Conservation (phyloP, 495 filamentous ascomycete genomes). For the Penicillium atrosanguineum region DNA sequence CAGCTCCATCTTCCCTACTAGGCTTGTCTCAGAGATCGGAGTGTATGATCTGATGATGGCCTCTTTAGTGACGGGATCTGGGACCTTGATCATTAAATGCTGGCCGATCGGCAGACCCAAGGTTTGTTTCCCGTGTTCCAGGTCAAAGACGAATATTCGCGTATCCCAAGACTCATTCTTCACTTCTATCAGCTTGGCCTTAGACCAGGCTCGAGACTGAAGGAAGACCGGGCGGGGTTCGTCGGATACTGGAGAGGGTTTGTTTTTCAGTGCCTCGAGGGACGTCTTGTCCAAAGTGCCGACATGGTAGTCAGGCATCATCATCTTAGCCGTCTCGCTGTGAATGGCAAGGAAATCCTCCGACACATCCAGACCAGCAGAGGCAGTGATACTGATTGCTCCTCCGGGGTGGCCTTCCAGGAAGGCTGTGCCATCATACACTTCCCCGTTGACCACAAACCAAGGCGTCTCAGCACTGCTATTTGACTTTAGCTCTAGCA, state of each 20-base stretch:
- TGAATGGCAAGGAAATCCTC: slow-evolving; percentile 96
- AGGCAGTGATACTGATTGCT: slow-evolving; percentile 80
- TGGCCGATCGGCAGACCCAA: slow-evolving; percentile 85
- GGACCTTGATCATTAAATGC: slow-evolving; percentile 83
- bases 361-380: slow-evolving; percentile 79
- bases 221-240: slow-evolving; percentile 63
- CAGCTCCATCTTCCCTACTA: slow-evolving; percentile 65
- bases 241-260: slow-evolving; percentile 19
- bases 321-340: slow-evolving; percentile 85
- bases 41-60: slow-evolving; percentile 87
- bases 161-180: slow-evolving; percentile 74
- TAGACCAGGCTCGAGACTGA: slow-evolving; percentile 67
- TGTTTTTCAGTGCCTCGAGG: slow-evolving; percentile 45
- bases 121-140: slow-evolving; percentile 68
- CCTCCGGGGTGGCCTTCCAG: slow-evolving; percentile 87
- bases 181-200: slow-evolving; percentile 64
- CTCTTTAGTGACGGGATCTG: slow-evolving; percentile 62
- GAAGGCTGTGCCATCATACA: slow-evolving; percentile 86
- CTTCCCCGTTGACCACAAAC: slow-evolving; percentile 91
- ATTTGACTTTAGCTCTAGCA: slow-evolving; percentile 73
- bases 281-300: slow-evolving; percentile 67
- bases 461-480: slow-evolving; percentile 68
- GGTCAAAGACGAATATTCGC: slow-evolving; percentile 75
- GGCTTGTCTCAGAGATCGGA: slow-evolving; percentile 65
- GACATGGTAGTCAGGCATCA: slow-evolving; percentile 90